phyloP scores from a whole-genome alignment of 139 green algal species.

The Coelastrella sp. region DNA sequence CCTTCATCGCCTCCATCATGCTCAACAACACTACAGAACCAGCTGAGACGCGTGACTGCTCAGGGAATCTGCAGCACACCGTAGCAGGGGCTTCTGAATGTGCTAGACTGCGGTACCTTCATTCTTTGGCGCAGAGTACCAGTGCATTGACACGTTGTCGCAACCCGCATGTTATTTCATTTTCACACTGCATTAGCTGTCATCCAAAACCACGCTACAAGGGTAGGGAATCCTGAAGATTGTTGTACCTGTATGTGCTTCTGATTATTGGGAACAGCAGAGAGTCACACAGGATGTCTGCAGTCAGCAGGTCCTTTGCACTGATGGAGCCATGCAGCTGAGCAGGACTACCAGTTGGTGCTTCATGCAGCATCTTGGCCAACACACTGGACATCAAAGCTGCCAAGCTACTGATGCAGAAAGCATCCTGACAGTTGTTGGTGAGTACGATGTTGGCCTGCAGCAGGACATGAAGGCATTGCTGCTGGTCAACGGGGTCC shows the following conservation, averaged over 20 bases:
- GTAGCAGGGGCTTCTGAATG: no score
- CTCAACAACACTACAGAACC: conserved; percentile 17
- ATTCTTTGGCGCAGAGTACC: neutral
- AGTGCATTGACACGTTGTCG: no score
- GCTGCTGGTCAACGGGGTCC: no score
- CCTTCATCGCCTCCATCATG: conserved; percentile 35
- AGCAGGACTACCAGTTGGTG: neutral
- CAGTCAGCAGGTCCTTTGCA: neutral
- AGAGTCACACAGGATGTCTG: neutral
- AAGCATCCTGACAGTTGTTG: neutral
- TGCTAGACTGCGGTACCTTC: neutral
- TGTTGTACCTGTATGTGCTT: conserved; percentile 17
- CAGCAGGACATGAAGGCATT: neutral
- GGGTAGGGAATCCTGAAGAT: neutral
- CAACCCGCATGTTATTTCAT: no score
- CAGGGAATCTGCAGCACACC: conserved; percentile 14
- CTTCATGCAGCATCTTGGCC: conserved; percentile 17
- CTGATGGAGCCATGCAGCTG: neutral
- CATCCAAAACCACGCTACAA: no score
- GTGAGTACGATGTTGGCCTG: neutral
- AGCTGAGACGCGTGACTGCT: conserved; percentile 24
- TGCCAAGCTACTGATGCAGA: conserved; percentile 10
- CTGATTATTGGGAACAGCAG: conserved; percentile 29
- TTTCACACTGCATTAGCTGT: no score
- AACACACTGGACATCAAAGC: conserved; percentile 7